Evolutionary conservation across 2,329 filamentous ascomycete species (phyloP), one percentile per base, ranked within the genome.

Genomic region (Phaeoacremonium minimum): DNA sequence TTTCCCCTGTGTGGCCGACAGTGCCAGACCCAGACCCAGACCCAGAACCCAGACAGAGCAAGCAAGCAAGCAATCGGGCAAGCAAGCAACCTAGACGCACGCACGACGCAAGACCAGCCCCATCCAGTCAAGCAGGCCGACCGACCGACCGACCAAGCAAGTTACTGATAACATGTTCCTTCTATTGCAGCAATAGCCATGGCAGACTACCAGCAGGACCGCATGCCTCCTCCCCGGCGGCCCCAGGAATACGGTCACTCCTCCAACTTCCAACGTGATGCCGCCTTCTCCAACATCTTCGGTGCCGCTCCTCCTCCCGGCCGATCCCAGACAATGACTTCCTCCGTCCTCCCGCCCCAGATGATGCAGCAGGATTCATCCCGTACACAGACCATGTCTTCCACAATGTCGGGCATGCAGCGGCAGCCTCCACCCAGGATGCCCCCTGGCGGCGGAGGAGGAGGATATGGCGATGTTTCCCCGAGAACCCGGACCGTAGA

Each of bases 271-370:
- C 87, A 93, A 65, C 85, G 93, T 66, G 90, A 98, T 77, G 87
- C 88, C 49, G 93, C 91, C 47, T 98, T 94, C 63, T 88, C 86
- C 48, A 91, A 91, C 66, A 97, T 97, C 57, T 98, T 97, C 60
- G 93, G 91, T 50, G 82, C 81, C 46, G 77, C 87, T 46, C 89
- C 87, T 46, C 88, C 88, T 32, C 80, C 87, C 31, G 91, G 91
- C 40, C 84, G 93, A 60, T 94, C 90, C 40, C 90, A 96, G 56
- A 96, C 91, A 17, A 96, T 97, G 89, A 93, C 83, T 46, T 89
- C 86, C 38, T 83, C 88, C 46, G 75, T 83, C 29, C 55, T 64
- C 41, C 64, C 58, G 33, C 64, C 69, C 33, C 60, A 67, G 51
- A 67, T 69, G 58, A 66, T 65, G 51, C 69, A 75, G 41, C 69